Evolutionary conservation across 2,329 filamentous ascomycete species (phyloP).

Genomic region (Orbilia brochopaga): DNA sequence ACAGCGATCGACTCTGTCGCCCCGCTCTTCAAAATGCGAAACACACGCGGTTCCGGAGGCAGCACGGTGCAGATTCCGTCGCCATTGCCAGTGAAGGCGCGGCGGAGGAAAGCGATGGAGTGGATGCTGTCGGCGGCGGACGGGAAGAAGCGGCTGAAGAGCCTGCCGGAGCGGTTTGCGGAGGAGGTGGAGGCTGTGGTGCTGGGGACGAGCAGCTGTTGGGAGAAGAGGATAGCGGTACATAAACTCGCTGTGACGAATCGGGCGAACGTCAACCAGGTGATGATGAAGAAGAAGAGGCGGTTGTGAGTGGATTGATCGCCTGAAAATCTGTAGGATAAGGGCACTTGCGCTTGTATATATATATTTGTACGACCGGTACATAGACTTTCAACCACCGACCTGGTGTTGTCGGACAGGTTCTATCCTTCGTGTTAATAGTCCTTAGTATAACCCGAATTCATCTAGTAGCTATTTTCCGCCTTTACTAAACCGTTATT

Average conservation of each 20-base stretch:
- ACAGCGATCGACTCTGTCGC: conserved; percentile 91
- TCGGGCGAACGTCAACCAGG: conserved; percentile 31
- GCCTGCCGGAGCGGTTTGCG: conserved; percentile 57
- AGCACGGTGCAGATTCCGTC: conserved; percentile 79
- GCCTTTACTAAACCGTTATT: too few species aligned
- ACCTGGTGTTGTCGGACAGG: too few species aligned
- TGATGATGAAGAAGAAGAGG: conserved; percentile 13
- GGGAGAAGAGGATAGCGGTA: conserved; percentile 74
- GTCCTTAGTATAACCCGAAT: background rate
- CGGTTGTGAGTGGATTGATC: background rate
- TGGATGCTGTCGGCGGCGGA: conserved; percentile 89
- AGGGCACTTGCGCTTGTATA: background rate
- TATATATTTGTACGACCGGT: background rate
- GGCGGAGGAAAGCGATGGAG: conserved; percentile 76
- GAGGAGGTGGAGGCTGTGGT: conserved; percentile 71
- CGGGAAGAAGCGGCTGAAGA: conserved; percentile 70
- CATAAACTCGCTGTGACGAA: conserved; percentile 47
- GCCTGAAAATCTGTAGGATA: background rate
- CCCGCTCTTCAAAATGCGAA: conserved; percentile 80
- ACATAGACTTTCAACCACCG: background rate
- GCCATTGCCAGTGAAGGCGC: conserved; percentile 75
- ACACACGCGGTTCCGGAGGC: conserved; percentile 80
- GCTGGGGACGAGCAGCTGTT: conserved; percentile 81
- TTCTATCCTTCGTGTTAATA: background rate
- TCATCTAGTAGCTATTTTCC: too few species aligned